Percentiles rank a stretch among this genome's conserved stretches.
phyloP scores from a whole-genome alignment of 805 yeast genomes.

The Ogataea trehaloabstinens region DNA sequence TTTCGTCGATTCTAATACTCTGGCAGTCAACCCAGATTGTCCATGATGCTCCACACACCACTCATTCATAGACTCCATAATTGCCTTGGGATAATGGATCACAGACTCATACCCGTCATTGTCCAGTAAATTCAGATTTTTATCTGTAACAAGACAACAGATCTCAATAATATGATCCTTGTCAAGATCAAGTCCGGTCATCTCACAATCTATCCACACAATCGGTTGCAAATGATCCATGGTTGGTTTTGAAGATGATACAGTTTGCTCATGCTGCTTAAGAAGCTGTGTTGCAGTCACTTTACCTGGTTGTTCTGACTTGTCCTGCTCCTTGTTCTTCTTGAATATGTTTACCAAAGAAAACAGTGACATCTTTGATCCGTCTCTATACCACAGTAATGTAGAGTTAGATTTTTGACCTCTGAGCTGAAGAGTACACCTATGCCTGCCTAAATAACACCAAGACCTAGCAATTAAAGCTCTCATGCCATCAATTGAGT shows the following conservation, averaged over 20 bases:
- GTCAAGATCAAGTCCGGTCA: constrained; percentile 89
- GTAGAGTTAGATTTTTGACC: no score
- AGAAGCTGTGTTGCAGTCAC: background rate
- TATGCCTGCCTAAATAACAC: no score
- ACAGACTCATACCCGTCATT: constrained; percentile 77
- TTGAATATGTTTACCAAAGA: constrained; percentile 5
- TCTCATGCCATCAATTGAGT: no score
- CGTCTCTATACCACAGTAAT: background rate
- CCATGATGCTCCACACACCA: constrained; percentile 91
- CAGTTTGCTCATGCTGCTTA: background rate
- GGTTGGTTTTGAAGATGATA: no score
- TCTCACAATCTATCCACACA: constrained; percentile 97
- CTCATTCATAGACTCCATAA: constrained; percentile 71
- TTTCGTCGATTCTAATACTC: constrained; percentile 55
- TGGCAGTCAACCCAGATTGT: constrained; percentile 69
- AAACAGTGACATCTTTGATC: constrained; percentile 2
- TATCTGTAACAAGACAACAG: constrained; percentile 88
- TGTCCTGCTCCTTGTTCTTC: background rate
- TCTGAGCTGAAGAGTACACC: no score
- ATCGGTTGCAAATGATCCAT: constrained; percentile 35
- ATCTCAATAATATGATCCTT: constrained; percentile 88
- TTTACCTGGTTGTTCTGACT: background rate
- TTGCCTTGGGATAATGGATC: constrained; percentile 60
- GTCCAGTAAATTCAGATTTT: constrained; percentile 68
- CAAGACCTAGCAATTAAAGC: no score